A percentile compares a stretch with the other conserved stretches of the same genome.
Conservation (phyloP, 2,329 filamentous ascomycete species). For the Penicillium sp. region DNA sequence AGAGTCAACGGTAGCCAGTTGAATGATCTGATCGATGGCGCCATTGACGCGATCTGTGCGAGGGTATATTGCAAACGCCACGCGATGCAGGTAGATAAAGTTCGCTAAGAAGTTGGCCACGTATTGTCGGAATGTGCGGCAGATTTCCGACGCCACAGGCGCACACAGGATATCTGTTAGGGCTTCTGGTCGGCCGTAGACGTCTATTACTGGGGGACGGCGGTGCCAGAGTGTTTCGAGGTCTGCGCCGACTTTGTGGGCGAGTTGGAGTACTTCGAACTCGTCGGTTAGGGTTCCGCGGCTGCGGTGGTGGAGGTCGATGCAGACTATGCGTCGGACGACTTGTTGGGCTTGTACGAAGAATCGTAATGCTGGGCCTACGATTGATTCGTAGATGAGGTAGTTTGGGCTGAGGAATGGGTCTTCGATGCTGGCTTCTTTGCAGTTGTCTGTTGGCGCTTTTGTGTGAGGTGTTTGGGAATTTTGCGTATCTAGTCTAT, state of each 20-base stretch:
- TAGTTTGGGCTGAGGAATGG: constrained; percentile 23
- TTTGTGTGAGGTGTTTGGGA: background rate
- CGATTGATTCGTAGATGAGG: constrained; percentile 27
- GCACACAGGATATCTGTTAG: constrained; percentile 22
- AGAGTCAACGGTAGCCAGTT: constrained; percentile 26
- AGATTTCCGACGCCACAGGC: constrained; percentile 23
- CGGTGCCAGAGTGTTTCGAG: constrained; percentile 30
- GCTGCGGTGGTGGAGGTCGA: constrained; percentile 33
- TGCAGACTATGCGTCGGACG: constrained; percentile 28
- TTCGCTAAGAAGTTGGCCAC: constrained; percentile 30
- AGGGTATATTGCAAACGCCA: constrained; percentile 33
- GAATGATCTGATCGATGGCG: constrained; percentile 31
- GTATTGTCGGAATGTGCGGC: constrained; percentile 29
- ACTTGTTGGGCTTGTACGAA: constrained; percentile 29
- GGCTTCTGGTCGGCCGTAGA: constrained; percentile 25
- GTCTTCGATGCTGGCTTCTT: constrained; percentile 13
- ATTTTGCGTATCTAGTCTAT: background rate
- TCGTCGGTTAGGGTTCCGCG: constrained; percentile 33
- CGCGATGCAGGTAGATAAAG: constrained; percentile 32
- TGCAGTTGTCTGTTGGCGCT: background rate
- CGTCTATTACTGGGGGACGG: constrained; percentile 27
- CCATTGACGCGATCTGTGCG: constrained; percentile 31
- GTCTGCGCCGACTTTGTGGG: constrained; percentile 30
- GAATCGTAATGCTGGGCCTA: constrained; percentile 28
- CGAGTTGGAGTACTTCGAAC: constrained; percentile 33